Evolutionary conservation across 257 asterid species (phyloP).

Genomic region (Dorcoceras hygrometricum): DNA sequence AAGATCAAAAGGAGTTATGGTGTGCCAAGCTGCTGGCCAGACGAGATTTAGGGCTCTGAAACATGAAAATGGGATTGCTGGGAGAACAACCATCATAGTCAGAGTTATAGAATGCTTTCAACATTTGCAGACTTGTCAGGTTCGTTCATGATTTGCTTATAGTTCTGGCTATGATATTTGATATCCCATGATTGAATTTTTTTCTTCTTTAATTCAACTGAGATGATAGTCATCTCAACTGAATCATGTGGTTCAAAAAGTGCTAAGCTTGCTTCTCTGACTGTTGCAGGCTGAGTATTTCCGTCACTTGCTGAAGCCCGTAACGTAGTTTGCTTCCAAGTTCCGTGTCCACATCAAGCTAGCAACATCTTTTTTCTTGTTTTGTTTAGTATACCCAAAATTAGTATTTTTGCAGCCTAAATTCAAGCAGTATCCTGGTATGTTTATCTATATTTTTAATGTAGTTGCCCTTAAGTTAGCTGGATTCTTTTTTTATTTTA

Average conservation of each 20-base stretch:
- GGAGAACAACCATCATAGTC: slow-evolving; percentile 66
- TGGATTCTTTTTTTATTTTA: slow-evolving; percentile 22
- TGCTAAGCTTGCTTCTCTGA: slow-evolving; percentile 29
- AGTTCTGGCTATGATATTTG: slow-evolving; percentile 1
- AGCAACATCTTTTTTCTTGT: slow-evolving; percentile 32
- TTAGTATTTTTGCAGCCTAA: slow-evolving; percentile 29
- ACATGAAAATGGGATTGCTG: slow-evolving; percentile 77
- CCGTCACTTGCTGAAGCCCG: slow-evolving; percentile 90
- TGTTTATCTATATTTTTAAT: slow-evolving; percentile 21
- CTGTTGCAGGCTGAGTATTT: slow-evolving; percentile 78
- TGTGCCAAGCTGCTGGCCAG: slow-evolving; percentile 86
- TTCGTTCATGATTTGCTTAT: slow-evolving; percentile 28
- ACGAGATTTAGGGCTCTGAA: slow-evolving; percentile 66
- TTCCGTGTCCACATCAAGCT: slow-evolving; percentile 41
- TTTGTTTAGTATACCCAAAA: slow-evolving; percentile 37
- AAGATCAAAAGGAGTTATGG: slow-evolving; percentile 73
- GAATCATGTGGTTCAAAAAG: slow-evolving; percentile 1
- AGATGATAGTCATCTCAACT: neutral
- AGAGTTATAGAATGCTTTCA: slow-evolving; percentile 85
- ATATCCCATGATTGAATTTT: slow-evolving; percentile 5
- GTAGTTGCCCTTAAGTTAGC: slow-evolving; percentile 25
- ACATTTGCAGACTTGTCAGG: slow-evolving; percentile 83
- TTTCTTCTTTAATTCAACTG: neutral
- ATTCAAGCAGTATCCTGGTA: slow-evolving; percentile 47
- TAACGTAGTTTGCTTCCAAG: slow-evolving; percentile 57